Evolutionary conservation across 257 asterid species (phyloP).

Genomic region (Avicennia marina): DNA sequence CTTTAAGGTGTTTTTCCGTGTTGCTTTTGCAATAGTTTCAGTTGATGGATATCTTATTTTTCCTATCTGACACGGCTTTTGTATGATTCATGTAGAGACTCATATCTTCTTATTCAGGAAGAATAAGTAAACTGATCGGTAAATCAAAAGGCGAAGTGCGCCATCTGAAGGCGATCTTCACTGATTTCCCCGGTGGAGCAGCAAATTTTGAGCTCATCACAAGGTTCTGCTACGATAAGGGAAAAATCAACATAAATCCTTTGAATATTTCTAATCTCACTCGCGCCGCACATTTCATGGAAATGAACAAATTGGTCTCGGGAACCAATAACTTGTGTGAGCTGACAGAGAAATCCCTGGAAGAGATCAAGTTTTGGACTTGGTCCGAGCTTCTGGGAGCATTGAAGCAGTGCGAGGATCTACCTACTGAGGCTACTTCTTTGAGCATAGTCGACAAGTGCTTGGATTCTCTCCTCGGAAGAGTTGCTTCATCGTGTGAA

Average conservation of each 20-base stretch:
- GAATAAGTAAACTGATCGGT: constrained; percentile 39
- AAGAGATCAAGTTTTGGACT: constrained; percentile 55
- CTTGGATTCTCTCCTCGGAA: constrained; percentile 43
- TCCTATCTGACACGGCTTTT: neutral
- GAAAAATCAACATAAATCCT: constrained; percentile 45
- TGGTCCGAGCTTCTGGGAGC: constrained; percentile 74
- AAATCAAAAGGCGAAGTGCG: constrained; percentile 36
- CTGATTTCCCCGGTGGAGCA: constrained; percentile 89
- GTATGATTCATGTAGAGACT: constrained; percentile 42
- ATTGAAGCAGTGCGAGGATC: constrained; percentile 49
- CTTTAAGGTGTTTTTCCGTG: no score
- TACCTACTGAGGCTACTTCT: constrained; percentile 33
- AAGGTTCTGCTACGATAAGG: constrained; percentile 66
- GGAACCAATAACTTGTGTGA: constrained; percentile 41
- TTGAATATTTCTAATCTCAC: constrained; percentile 41
- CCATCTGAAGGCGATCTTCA: constrained; percentile 61
- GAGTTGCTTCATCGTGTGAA: constrained; percentile 49
- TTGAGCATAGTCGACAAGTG: constrained; percentile 39
- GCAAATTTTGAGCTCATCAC: constrained; percentile 64
- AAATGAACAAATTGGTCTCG: constrained; percentile 43
- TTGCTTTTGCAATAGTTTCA: no score
- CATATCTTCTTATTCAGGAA: constrained; percentile 54
- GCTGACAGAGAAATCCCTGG: constrained; percentile 46
- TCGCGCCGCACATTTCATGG: constrained; percentile 65
- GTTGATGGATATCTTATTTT: neutral